Conservation (phyloP, 75 land plant genomes). For the Isoetes taiwanensis region DNA sequence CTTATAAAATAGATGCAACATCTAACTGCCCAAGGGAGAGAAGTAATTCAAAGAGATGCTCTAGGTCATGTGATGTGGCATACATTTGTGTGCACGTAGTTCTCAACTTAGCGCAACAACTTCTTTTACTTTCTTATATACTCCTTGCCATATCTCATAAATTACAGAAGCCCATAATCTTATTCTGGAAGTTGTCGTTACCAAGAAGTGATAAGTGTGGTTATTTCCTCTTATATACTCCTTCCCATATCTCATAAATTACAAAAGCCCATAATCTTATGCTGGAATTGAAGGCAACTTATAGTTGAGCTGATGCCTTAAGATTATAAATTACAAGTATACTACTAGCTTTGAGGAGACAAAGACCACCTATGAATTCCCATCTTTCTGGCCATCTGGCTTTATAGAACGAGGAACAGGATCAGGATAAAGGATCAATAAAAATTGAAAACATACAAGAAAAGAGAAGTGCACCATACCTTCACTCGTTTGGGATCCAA, state of each 20-base stretch:
- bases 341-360: too few relatives aligned
- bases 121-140: background rate
- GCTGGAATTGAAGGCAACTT: too few relatives aligned
- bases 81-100: conserved; percentile 54
- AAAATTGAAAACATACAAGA: background rate
- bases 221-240: background rate
- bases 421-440: background rate
- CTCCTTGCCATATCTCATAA: background rate
- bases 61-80: conserved; percentile 78
- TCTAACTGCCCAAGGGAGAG: too few relatives aligned
- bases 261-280: background rate
- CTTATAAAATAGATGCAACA: too few relatives aligned
- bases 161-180: background rate
- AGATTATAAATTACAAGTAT: too few relatives aligned
- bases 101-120: background rate
- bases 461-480: conserved; percentile 27
- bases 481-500: conserved; percentile 73
- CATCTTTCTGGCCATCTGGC: conserved; percentile 59
- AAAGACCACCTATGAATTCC: too few relatives aligned
- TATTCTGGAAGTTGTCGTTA: too few relatives aligned
- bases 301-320: too few relatives aligned
- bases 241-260: background rate
- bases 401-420: background rate
- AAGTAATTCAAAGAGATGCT: conserved; percentile 75
- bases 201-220: too few relatives aligned